phyloP scores from a whole-genome alignment of 2,329 filamentous ascomycete genomes.

The Elsinoe ampelina region DNA sequence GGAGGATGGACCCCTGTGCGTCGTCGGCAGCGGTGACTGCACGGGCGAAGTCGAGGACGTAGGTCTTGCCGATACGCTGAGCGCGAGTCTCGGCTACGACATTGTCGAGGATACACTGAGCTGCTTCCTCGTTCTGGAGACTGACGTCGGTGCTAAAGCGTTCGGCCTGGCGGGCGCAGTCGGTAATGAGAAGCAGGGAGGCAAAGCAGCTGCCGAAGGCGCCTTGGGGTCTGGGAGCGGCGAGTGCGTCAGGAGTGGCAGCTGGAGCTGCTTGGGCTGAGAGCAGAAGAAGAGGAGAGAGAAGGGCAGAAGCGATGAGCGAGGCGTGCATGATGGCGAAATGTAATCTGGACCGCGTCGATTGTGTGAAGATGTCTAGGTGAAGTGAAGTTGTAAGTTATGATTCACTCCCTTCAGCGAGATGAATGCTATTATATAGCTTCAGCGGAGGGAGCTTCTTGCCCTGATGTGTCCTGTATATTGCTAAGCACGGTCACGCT shows the following conservation, averaged over 20 bases:
- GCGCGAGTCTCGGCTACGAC: neutral
- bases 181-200: slow-evolving; percentile 3
- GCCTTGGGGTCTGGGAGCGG: neutral
- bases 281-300: neutral
- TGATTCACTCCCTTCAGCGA: neutral
- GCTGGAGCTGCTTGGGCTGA: neutral
- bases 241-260: neutral
- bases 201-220: slow-evolving; percentile 4
- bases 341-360: neutral
- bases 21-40: neutral
- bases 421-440: too few relatives aligned
- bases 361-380: neutral
- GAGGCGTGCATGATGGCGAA: neutral
- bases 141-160: neutral
- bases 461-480: too few relatives aligned
- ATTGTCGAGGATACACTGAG: slow-evolving; percentile 9
- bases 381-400: neutral
- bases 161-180: slow-evolving; percentile 8
- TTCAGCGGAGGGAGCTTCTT: too few relatives aligned
- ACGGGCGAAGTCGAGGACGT: neutral
- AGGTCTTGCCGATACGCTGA: slow-evolving; percentile 9
- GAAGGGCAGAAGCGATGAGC: neutral
- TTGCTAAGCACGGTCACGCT: too few relatives aligned
- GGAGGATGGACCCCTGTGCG: neutral
- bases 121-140: neutral